phyloP scores from a whole-genome alignment of 345 rosid genomes.

The Salix purpurea region DNA sequence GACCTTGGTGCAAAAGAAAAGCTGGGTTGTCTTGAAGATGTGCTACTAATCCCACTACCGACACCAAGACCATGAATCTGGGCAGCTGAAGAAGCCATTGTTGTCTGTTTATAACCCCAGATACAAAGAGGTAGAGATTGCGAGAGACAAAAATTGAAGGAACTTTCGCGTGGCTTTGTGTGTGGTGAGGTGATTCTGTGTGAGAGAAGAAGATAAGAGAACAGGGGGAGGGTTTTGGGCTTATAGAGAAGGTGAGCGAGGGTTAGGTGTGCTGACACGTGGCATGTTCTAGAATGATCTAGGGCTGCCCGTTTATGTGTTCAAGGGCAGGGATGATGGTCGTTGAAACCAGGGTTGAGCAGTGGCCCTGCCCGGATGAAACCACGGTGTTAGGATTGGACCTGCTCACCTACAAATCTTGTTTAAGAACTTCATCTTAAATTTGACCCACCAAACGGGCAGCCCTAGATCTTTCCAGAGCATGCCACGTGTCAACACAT shows the following conservation, averaged over 20 bases:
- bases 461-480: too few relatives aligned
- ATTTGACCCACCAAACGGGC: too few relatives aligned
- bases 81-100: conserved; percentile 77
- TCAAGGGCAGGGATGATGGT: background rate
- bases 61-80: conserved; percentile 65
- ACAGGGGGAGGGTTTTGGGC: conserved; percentile 21
- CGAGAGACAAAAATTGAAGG: background rate
- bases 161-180: background rate
- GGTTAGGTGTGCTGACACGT: conserved; percentile 47
- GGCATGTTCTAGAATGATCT: conserved; percentile 19
- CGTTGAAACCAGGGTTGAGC: background rate
- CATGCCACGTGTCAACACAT: too few relatives aligned
- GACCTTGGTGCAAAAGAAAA: conserved; percentile 21
- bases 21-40: conserved; percentile 25
- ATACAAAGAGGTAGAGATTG: too few relatives aligned
- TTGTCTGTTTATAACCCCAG: too few relatives aligned
- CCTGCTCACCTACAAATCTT: too few relatives aligned
- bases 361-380: background rate
- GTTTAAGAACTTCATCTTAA: too few relatives aligned
- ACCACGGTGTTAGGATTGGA: too few relatives aligned
- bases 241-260: conserved; percentile 12
- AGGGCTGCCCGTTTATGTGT: background rate
- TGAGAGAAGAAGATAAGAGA: conserved; percentile 17
- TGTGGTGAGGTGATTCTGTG: background rate
- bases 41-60: conserved; percentile 34